Percentiles rank a stretch among this genome's conserved stretches.
Conservation (phyloP, 1,284 basidiomycete genomes). For the Volvariella surrecta region DNA sequence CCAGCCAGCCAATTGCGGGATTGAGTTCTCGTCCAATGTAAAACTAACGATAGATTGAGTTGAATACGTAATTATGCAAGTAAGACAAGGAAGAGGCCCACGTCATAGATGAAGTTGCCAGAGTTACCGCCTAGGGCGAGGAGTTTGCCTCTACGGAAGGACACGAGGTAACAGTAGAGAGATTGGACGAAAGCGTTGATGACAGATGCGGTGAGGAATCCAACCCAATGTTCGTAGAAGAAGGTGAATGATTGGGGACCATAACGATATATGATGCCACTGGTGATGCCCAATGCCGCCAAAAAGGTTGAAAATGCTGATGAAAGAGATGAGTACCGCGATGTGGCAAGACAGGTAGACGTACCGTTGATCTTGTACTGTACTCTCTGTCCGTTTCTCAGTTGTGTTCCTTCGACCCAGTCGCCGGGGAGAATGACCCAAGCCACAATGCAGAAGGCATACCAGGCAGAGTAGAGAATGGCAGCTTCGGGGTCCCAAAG, state of each 20-base stretch:
- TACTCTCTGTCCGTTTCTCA: conserved; percentile 75
- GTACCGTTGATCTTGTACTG: conserved; percentile 94
- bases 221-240: conserved; percentile 89
- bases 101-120: conserved; percentile 87
- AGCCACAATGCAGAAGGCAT: conserved; percentile 75
- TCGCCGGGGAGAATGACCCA: conserved; percentile 88
- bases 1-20: conserved; percentile 82
- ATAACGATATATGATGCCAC: conserved; percentile 61
- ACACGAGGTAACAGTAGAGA: conserved; percentile 63
- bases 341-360: conserved; percentile 8
- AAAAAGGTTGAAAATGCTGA: conserved; percentile 85
- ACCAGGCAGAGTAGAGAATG: conserved; percentile 83
- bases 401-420: conserved; percentile 68
- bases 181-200: conserved; percentile 76
- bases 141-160: conserved; percentile 62
- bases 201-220: conserved; percentile 80
- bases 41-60: conserved; percentile 49
- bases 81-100: conserved; percentile 31
- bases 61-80: conserved; percentile 1
- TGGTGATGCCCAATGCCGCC: conserved; percentile 63
- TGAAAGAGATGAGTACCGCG: conserved; percentile 4
- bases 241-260: conserved; percentile 83
- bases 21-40: conserved; percentile 96
- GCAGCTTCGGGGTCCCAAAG: conserved; percentile 80
- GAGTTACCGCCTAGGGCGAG: conserved; percentile 91